Conservation (phyloP, 768 basidiomycete genomes). For the Leccinum uliginosum region DNA sequence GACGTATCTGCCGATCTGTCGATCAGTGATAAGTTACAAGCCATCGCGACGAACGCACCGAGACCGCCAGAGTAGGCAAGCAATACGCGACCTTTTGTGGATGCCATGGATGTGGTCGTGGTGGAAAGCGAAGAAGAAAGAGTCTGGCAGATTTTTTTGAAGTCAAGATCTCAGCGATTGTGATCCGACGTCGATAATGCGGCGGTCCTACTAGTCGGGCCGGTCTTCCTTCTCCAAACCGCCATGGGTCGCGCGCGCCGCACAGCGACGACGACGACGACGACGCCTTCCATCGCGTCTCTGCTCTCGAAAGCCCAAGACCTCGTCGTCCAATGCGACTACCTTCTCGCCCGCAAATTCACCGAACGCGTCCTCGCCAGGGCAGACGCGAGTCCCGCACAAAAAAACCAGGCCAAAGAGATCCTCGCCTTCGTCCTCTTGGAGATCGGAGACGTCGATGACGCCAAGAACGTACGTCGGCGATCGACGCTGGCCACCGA, state of each 20-base stretch:
- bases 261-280: conserved; percentile 9
- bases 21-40: background rate
- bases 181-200: background rate
- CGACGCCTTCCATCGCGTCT: conserved; percentile 42
- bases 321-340: conserved; percentile 82
- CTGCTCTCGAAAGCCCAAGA: conserved; percentile 74
- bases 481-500: background rate
- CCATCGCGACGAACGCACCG: conserved; percentile 50
- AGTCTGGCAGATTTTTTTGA: background rate
- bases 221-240: no score
- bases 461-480: conserved; percentile 59
- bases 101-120: conserved; percentile 9
- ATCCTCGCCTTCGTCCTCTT: conserved; percentile 76
- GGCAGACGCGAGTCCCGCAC: conserved; percentile 38
- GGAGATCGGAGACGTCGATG: conserved; percentile 73
- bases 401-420: conserved; percentile 68
- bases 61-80: conserved; percentile 98
- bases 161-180: no score
- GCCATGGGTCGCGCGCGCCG: conserved; percentile 52
- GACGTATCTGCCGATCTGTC: conserved; percentile 68
- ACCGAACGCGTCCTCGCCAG: conserved; percentile 61
- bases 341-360: conserved; percentile 74
- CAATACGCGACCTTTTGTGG: conserved; percentile 75
- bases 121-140: background rate
- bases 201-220: background rate